Percentiles rank a stretch among this genome's conserved stretches.
phyloP scores from a whole-genome alignment of 1,284 basidiomycete species.

The Dichomitus squalens region DNA sequence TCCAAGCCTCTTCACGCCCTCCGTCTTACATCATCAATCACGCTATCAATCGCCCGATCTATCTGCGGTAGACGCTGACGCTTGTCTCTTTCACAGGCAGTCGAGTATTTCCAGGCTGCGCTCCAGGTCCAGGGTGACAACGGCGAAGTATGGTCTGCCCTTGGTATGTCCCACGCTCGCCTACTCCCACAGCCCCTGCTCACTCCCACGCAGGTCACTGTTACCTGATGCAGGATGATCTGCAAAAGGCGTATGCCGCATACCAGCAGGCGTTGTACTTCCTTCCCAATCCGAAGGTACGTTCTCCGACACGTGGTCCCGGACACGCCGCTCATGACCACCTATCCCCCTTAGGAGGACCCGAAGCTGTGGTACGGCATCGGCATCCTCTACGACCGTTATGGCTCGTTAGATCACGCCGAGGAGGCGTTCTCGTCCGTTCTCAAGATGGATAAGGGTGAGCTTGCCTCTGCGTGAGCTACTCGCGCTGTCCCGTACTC shows the following conservation, averaged over 20 bases:
- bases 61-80: constrained; percentile 12
- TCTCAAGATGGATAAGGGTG: constrained; percentile 95
- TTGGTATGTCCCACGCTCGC: constrained; percentile 57
- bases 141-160: constrained; percentile 93
- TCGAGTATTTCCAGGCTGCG: constrained; percentile 94
- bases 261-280: constrained; percentile 99
- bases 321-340: constrained; percentile 26
- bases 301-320: constrained; percentile 17
- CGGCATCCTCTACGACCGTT: constrained; percentile 97
- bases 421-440: constrained; percentile 98
- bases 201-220: constrained; percentile 73
- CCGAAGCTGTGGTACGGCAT: constrained; percentile 99
- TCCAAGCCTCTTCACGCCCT: constrained; percentile 4
- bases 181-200: constrained; percentile 23
- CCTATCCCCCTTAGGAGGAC: constrained; percentile 63
- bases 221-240: constrained; percentile 98
- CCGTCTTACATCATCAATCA: constrained; percentile 25
- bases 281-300: constrained; percentile 91
- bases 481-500: constrained; percentile 6
- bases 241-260: constrained; percentile 97
- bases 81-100: constrained; percentile 60
- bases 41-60: constrained; percentile 18
- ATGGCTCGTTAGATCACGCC: constrained; percentile 97
- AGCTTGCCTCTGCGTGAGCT: constrained; percentile 12
- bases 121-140: constrained; percentile 88